Evolutionary conservation across 2,329 filamentous ascomycete genomes (phyloP).

Genomic region (Arachnopeziza araneosa): DNA sequence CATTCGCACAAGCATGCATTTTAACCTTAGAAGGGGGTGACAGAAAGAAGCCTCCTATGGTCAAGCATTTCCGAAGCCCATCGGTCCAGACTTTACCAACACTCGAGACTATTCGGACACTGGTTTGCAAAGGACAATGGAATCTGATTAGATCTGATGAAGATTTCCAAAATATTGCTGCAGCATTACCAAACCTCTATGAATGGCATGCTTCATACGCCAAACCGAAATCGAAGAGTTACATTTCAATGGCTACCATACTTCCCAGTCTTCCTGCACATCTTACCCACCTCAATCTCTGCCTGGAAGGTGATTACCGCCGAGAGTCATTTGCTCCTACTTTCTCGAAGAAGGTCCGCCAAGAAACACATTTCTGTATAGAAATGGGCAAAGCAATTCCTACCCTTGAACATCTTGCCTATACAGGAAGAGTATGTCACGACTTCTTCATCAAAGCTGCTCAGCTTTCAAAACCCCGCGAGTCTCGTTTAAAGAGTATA

Average conservation of each 20-base stretch:
- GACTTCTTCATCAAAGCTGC: conserved; percentile 58
- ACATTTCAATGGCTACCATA: conserved; percentile 62
- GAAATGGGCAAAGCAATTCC: conserved; percentile 56
- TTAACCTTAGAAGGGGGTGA: conserved; percentile 73
- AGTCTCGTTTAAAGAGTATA: conserved; percentile 52
- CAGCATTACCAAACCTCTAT: conserved; percentile 58
- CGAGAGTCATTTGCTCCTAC: conserved; percentile 56
- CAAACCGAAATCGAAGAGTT: conserved; percentile 69
- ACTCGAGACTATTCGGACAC: conserved; percentile 51
- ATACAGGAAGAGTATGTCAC: conserved; percentile 67
- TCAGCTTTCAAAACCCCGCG: conserved; percentile 42
- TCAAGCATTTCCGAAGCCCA: conserved; percentile 44
- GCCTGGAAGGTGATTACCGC: conserved; percentile 65
- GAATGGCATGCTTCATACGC: conserved; percentile 51
- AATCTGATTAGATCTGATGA: conserved; percentile 61
- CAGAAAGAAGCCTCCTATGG: conserved; percentile 67
- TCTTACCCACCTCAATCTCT: conserved; percentile 60
- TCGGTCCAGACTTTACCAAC: conserved; percentile 15
- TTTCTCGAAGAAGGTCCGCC: conserved; percentile 53
- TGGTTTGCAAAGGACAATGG: conserved; percentile 72
- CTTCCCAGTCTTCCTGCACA: conserved; percentile 51
- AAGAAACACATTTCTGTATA: conserved; percentile 59
- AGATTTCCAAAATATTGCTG: conserved; percentile 58
- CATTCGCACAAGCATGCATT: conserved; percentile 53
- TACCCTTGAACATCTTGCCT: conserved; percentile 61